Percentiles rank a stretch among this genome's conserved stretches.
These are phyloP conservation scores for Pilasporangium apinafurcum DNA, from an alignment of 352 stramenopile genomes.

Conservation along the genomic window DNA sequence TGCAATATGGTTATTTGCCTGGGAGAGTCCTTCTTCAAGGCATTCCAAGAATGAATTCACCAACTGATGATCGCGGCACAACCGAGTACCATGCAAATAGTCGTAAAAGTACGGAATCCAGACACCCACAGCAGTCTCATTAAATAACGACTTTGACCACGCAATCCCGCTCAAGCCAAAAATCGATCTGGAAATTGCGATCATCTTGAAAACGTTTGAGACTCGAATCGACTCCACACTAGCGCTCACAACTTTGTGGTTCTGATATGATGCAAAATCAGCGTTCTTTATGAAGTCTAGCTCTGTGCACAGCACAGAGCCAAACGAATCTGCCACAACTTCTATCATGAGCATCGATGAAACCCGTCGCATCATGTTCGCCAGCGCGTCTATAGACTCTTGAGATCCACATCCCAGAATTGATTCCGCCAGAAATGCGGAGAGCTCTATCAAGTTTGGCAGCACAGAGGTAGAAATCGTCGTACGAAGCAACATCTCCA, in stretches of 20 bases:
- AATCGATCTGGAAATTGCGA: slow-evolving; percentile 1
- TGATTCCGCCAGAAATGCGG: slow-evolving; percentile 20
- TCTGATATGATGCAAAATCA: too few species aligned
- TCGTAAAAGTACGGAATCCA: slow-evolving; percentile 15
- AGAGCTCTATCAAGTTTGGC: slow-evolving; percentile 11
- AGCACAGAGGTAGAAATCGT: slow-evolving; percentile 5
- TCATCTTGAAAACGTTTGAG: slow-evolving; percentile 10
- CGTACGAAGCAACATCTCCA: slow-evolving; percentile 10
- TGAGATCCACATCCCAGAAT: slow-evolving; percentile 26
- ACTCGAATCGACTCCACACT: slow-evolving; percentile 1
- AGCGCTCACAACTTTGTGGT: too few species aligned
- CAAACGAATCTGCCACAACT: slow-evolving; percentile 11
- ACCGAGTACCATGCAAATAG: too few species aligned
- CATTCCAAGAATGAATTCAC: slow-evolving; percentile 9
- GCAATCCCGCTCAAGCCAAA: slow-evolving; percentile 3
- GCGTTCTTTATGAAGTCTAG: slow-evolving; percentile 13
- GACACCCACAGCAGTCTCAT: slow-evolving; percentile 5
- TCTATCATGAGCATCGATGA: slow-evolving; percentile 11
- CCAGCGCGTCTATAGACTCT: slow-evolving; percentile 17
- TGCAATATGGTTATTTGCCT: neutral
- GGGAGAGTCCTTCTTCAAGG: too few species aligned
- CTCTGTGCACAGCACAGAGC: slow-evolving; percentile 16
- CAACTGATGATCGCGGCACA: too few species aligned
- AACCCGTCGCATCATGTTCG: slow-evolving; percentile 20
- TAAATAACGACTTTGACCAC: slow-evolving; percentile 10